Evolutionary conservation across 2,329 filamentous ascomycete species (phyloP).

Genomic region (Penicillium sp.): DNA sequence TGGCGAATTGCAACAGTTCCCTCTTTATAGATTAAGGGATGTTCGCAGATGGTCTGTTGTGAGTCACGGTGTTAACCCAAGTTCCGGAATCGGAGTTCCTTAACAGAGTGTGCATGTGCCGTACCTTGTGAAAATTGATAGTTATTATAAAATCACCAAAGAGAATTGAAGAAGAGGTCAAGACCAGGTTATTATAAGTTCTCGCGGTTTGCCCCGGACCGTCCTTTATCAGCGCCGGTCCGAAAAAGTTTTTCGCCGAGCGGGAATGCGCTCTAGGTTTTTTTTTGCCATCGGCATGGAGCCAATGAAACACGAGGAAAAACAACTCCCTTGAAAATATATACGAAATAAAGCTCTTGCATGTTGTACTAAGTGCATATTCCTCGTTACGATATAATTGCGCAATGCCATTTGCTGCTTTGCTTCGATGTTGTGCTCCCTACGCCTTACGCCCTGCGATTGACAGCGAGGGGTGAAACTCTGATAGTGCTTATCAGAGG

Average conservation of each 20-base stretch:
- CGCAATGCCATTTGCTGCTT: background rate
- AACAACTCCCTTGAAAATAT: background rate
- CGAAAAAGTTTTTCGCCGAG: slow-evolving; percentile 19
- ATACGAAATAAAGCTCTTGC: background rate
- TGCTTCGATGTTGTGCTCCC: background rate
- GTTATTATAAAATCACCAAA: background rate
- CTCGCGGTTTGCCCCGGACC: slow-evolving; percentile 19
- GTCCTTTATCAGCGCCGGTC: slow-evolving; percentile 5
- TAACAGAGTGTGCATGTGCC: background rate
- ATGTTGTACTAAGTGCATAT: background rate
- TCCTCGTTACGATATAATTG: background rate
- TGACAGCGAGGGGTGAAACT: slow-evolving; percentile 5
- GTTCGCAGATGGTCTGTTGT: background rate
- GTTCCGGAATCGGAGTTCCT: background rate
- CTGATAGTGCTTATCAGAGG: slow-evolving; percentile 7
- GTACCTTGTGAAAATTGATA: background rate
- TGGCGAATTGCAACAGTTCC: background rate
- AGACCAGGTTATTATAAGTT: slow-evolving; percentile 8
- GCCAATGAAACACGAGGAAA: slow-evolving; percentile 1
- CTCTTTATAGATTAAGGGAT: background rate
- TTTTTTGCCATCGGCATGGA: slow-evolving; percentile 18
- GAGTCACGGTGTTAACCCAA: background rate
- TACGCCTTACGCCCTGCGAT: slow-evolving; percentile 2
- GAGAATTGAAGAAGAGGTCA: background rate
- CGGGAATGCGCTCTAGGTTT: slow-evolving; percentile 12